phyloP scores from a whole-genome alignment of 345 rosid species.

The Streptanthus diversifolius region DNA sequence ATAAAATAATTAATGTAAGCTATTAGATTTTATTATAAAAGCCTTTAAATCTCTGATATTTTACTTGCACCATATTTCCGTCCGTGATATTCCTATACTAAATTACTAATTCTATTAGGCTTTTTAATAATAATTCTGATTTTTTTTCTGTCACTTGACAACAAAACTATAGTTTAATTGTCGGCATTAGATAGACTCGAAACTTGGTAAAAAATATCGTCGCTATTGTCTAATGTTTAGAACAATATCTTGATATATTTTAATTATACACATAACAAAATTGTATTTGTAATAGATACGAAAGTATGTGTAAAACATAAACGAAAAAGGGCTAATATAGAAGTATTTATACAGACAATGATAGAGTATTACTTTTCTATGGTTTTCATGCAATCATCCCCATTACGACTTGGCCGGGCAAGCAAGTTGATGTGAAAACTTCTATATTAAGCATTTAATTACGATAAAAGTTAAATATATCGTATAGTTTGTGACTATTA shows the following conservation, averaged over 20 bases:
- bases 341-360: background rate
- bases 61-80: too few species aligned
- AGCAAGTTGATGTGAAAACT: slow-evolving; percentile 28
- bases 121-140: too few species aligned
- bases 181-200: background rate
- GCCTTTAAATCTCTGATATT: too few species aligned
- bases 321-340: background rate
- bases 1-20: too few species aligned
- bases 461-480: background rate
- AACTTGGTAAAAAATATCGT: background rate
- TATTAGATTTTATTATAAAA: too few species aligned
- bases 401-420: slow-evolving; percentile 15
- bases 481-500: background rate
- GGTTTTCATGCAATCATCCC: slow-evolving; percentile 22
- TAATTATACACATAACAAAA: background rate
- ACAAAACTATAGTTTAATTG: background rate
- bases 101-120: too few species aligned
- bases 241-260: background rate
- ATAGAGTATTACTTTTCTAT: background rate
- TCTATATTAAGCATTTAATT: slow-evolving; percentile 23
- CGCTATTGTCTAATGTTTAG: background rate
- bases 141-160: too few species aligned
- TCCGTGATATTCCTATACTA: too few species aligned
- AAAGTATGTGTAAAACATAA: background rate
- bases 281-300: background rate